Base-by-base conservation (phyloP, 2,329 filamentous ascomycete genomes). In the Acarospora socialis region DNA sequence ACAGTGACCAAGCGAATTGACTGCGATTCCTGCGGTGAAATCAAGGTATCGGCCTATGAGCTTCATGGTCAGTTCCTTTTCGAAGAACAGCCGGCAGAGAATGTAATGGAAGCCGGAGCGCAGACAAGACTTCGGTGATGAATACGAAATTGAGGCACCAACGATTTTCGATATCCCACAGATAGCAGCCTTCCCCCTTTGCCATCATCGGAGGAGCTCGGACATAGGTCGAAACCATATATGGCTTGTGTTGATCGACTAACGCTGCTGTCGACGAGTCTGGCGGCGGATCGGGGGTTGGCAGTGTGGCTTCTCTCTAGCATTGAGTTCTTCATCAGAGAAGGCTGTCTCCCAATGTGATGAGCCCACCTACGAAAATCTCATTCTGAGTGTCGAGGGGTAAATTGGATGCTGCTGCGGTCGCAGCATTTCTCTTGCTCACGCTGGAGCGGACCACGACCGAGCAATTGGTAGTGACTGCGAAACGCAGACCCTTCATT, bases 171-270 rank as follows among this genome's bases (percentile, higher is more conserved):
- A 87, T 61, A 53, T 98, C 90, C 73, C 77, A 95, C 40, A 98
- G 57, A 53, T 84, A 86, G 38, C 78, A 84, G 2, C 90, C 90
- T 51, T 83, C 65, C 41, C 86, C 90, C 53, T 77, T 81, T 36
- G 84, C 74, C 55, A 98, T 94, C 50, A 95, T 81, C 2, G 84
- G 83, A 26, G 80, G 69, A 29, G 90, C 87, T 16, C 90, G 81
- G 32, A 83, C 75, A 57, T 98, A 98, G 32, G 90, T 98, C 2
- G 84, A 78, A 17, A 98, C 81, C 87, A 98, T 95, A 59, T 76
- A 95, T 3, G 81, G 79, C 19, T 76, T 68, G 47, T 84, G 75
- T 39, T 81, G 72, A 43, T 73, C 67, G 42, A 93, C 72, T 37
- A 93, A 68, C 18, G 74, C 68, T 20, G 74, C 70, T 42, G 81